Conservation (phyloP, 257 asterid genomes). For the Solanum dulcamara region DNA sequence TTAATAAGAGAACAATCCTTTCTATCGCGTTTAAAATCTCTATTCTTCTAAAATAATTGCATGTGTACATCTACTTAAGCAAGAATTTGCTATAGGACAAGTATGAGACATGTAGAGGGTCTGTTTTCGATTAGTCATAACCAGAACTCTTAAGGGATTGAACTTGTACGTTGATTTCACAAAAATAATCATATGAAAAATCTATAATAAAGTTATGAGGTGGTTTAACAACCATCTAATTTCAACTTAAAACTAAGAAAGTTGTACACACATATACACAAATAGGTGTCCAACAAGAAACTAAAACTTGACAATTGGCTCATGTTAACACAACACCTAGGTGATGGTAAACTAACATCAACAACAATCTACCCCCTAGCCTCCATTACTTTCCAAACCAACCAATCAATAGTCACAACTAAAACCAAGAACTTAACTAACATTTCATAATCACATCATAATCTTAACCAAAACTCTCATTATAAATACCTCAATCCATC, state of each 20-base stretch:
- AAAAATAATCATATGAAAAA: background rate
- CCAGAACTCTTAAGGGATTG: background rate
- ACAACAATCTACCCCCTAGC: background rate
- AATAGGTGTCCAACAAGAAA: background rate
- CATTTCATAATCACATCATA: background rate
- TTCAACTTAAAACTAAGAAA: background rate
- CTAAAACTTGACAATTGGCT: background rate
- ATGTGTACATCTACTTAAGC: background rate
- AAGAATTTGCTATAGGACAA: background rate
- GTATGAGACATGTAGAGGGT: background rate
- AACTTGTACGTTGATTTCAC: background rate
- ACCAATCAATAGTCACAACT: conserved; percentile 7
- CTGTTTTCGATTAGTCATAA: background rate
- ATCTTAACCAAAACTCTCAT: background rate
- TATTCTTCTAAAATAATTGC: background rate
- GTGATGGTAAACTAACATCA: background rate
- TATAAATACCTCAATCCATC: background rate
- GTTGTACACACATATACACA: background rate
- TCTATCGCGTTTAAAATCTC: background rate
- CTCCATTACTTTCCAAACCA: conserved; percentile 1
- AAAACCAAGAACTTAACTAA: background rate
- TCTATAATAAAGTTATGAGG: background rate
- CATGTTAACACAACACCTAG: background rate
- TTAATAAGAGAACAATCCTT: background rate
- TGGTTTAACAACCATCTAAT: background rate